Conservation (phyloP, 305 asterid species). For the Fraxinus greggii region DNA sequence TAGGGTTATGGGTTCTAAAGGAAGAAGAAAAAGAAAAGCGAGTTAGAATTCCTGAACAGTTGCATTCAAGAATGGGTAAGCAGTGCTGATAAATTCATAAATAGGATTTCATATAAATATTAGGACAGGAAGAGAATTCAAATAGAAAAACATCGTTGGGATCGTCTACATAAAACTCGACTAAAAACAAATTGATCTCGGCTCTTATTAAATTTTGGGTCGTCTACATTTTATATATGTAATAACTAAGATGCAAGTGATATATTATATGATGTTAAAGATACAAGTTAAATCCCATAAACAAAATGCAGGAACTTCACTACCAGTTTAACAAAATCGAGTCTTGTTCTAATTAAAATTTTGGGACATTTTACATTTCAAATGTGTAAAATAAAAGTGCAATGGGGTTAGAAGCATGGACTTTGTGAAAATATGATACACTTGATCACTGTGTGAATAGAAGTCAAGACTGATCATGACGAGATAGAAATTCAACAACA, state of each 20-base stretch:
- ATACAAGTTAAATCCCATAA: not conserved
- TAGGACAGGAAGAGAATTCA: not conserved
- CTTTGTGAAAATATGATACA: not conserved
- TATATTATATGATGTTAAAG: not conserved
- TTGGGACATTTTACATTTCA: not conserved
- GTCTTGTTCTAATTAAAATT: not conserved
- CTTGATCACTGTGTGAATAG: not conserved
- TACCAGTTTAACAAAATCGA: not conserved
- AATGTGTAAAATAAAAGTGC: not conserved
- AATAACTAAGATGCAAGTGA: not conserved
- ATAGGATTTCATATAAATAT: not conserved
- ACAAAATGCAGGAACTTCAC: not conserved
- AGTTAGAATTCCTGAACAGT: not conserved
- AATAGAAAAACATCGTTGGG: not conserved
- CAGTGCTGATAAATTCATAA: not conserved
- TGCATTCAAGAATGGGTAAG: not conserved
- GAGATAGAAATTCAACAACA: constrained; percentile 21
- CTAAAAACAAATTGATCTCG: not conserved
- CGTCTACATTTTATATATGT: not conserved
- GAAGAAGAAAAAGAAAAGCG: not conserved
- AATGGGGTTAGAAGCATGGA: not conserved
- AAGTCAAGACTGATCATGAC: constrained; percentile 18
- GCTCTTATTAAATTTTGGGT: not conserved
- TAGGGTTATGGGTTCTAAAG: not conserved
- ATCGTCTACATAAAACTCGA: not conserved